Conservation (phyloP, 1,284 basidiomycete genomes). For the Xerocomus cyaneibrunnescens region DNA sequence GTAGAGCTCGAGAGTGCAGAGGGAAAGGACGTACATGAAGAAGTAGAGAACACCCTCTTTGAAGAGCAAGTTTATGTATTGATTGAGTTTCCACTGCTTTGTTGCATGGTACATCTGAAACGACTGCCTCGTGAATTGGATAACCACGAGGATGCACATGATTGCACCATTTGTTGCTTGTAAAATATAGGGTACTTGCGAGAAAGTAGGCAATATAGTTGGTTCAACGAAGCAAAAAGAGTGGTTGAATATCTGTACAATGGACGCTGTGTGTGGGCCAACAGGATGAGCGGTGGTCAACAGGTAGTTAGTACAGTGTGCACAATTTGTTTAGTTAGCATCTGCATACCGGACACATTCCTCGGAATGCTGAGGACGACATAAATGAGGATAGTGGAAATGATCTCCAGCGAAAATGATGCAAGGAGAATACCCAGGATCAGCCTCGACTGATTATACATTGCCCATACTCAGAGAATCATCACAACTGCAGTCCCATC, state of each 20-base stretch:
- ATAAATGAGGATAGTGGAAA: not conserved
- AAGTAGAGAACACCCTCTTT: too few species aligned
- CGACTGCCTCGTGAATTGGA: not conserved
- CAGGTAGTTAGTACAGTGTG: not conserved
- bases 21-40: too few species aligned
- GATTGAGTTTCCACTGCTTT: not conserved
- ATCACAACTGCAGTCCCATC: slow-evolving; percentile 11
- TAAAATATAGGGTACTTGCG: not conserved
- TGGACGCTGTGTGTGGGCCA: not conserved
- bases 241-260: not conserved
- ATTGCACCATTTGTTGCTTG: not conserved
- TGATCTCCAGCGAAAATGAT: not conserved
- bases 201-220: too few species aligned
- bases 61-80: not conserved
- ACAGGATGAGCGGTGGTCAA: too few species aligned
- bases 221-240: not conserved
- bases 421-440: slow-evolving; percentile 1
- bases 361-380: not conserved
- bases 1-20: not conserved
- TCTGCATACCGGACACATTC: not conserved
- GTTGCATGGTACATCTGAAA: too few species aligned
- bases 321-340: not conserved
- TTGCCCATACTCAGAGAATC: slow-evolving; percentile 13
- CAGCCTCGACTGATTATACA: slow-evolving; percentile 9
- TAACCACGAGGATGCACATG: not conserved